Percentiles rank a stretch among this genome's conserved stretches.
Conservation (phyloP, 345 rosid species). For the Eucalyptus grandis region DNA sequence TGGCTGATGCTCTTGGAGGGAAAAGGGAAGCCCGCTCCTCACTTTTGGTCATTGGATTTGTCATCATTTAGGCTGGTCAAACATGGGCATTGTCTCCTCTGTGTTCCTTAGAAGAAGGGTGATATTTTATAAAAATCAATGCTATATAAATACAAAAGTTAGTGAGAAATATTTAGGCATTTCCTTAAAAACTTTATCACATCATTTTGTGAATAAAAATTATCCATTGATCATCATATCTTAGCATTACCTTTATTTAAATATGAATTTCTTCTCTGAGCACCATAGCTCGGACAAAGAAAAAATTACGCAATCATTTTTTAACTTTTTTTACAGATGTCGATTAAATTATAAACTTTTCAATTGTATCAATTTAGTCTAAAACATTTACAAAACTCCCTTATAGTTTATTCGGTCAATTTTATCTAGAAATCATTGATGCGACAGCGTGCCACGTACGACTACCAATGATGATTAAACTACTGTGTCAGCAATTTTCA, state of each 20-base stretch:
- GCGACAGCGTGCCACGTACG: rapidly evolving
- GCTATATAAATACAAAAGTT: background rate
- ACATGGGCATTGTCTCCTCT: background rate
- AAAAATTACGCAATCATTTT: background rate
- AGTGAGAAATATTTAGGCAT: background rate
- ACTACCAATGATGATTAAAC: rapidly evolving
- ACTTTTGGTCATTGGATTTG: background rate
- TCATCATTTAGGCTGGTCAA: background rate
- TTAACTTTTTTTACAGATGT: rapidly evolving
- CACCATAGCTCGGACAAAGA: background rate
- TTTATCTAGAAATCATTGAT: rapidly evolving
- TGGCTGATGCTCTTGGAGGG: background rate
- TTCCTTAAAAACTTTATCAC: background rate
- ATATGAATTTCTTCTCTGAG: background rate
- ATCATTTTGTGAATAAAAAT: background rate
- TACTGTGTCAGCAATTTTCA: rapidly evolving
- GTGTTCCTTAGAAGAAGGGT: background rate
- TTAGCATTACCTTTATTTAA: background rate
- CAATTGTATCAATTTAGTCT: rapidly evolving
- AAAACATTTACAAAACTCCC: background rate
- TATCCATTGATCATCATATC: background rate
- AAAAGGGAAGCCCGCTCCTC: background rate
- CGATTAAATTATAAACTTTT: background rate
- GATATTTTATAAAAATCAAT: background rate
- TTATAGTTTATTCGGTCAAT: rapidly evolving